Base-by-base conservation (phyloP, 2,329 filamentous ascomycete genomes). In the Hortaea sp. region DNA sequence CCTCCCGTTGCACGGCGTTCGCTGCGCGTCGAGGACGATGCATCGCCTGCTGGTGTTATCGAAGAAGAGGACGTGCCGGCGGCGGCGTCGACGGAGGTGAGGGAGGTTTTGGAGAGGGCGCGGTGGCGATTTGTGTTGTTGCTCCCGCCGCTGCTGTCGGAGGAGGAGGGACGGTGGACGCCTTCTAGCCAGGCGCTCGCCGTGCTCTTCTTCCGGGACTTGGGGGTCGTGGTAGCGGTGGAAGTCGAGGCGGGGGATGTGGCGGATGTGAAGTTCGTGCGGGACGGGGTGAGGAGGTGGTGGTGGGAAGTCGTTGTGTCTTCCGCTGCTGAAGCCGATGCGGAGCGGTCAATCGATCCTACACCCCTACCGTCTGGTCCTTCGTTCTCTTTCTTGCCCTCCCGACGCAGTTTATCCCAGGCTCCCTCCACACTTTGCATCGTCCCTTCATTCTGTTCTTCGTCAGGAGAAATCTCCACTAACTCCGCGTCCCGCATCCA, bases 401-500 rank as follows among this genome's bases (percentile, higher is more conserved):
- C 20, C 20, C 20, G 20, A 20, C 20, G 20, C 9, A 35, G 32
- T 9, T 9, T 35, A 13, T 27, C 13, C 13, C 20, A 10, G 2
- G 37, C 20, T 3, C 37, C 37, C 10, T 10, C 37, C 20, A n/a
- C 37, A 7, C 10, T n/a, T 3, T 10, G 37, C 37, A 20, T 28
- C 2, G 43, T 31, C 2, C 29, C 37, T 7, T 27, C n/a, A 4
- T 11, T 11, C 11, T 7, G 35, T 11, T 45, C 38, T 12, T 44
- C 12, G 55, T 52, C 30, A 55, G 53, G n/a, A 49, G 49, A 10
- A 50, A 83, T 69, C 61, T 98, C 92, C 31, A 95, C 87, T 3
- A 98, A 77, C 68, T 98, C 92, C 7, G 92, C 92, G 62, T 97
- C 92, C 35, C 92, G 85, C 61, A 88, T 92, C 92, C 92, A 98